Evolutionary conservation across 257 asterid species (phyloP), one percentile per base, ranked within the genome.

Genomic region (Apocynum venetum): DNA sequence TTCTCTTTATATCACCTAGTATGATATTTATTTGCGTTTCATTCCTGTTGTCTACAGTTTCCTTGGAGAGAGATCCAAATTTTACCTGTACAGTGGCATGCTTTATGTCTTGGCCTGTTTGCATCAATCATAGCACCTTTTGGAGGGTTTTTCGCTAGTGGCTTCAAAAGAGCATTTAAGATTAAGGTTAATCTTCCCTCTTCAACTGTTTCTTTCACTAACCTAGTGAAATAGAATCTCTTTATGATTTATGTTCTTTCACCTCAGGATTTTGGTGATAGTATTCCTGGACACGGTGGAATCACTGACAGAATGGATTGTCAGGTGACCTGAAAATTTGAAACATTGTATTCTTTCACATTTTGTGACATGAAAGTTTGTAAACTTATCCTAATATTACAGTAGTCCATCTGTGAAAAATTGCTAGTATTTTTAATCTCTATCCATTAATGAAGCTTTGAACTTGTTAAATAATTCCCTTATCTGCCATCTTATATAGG

Each of bases 271-370:
- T 96, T 96, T 84, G 99, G 98, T 48, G 98, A 93, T 83, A 96
- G 99, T 86, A 96, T 96, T 79, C 99, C 99, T 48, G 99, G 99
- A 77, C 99, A 96, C 77, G 99, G 99, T 76, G 99, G 99, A 73
- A 90, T 96, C 80, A 96, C 98, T 0, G 99, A 96, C 82, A 87
- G 99, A 87, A 96, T 96, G 99, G 99, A 96, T 81, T 96, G 99
- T 82, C 99, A 95, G 96, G 98, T 95, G 72, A 84, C 75, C 67
- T 47, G 20, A 60, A 35, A 59, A 48, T 60, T 4, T 67, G 4
- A 63, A 77, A 51, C 25, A 56, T 67, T 67, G 48, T 8, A 41
- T 17, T 17, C n/a, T 43, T 19, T 44, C 46, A 15, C 60, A 71
- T 47, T 48, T 46, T n/a, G 35, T 11, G 11, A 12, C 57, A 44